Percentiles rank a stretch among this genome's conserved stretches.
phyloP scores from a whole-genome alignment of 2,329 filamentous ascomycete genomes.

The Pseudocercospora musae region DNA sequence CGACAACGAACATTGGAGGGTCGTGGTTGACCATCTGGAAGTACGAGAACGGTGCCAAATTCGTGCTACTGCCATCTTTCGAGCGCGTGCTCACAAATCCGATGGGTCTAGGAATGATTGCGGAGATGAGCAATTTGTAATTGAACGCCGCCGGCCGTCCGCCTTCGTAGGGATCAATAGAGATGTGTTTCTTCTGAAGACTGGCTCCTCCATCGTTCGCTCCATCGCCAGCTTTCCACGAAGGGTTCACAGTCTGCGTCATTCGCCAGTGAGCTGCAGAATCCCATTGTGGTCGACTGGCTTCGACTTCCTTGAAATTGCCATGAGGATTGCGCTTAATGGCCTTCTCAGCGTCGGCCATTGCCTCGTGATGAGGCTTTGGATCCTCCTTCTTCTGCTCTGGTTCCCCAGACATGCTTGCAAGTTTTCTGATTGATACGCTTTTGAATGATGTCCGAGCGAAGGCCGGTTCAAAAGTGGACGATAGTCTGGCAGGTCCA shows the following conservation, averaged over 20 bases:
- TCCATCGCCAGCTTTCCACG: conserved; percentile 65
- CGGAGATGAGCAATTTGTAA: conserved; percentile 88
- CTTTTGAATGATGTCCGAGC: neutral
- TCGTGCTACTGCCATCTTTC: conserved; percentile 62
- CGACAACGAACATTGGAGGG: conserved; percentile 74
- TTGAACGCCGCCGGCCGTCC: conserved; percentile 68
- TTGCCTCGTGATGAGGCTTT: conserved; percentile 33
- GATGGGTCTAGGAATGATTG: conserved; percentile 78
- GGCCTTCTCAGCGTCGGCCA: conserved; percentile 37
- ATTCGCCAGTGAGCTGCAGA: conserved; percentile 48
- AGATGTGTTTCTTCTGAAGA: conserved; percentile 60
- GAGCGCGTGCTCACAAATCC: conserved; percentile 59
- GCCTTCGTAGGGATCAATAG: conserved; percentile 75
- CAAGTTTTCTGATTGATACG: neutral
- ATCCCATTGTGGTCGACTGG: conserved; percentile 61
- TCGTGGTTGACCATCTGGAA: conserved; percentile 82
- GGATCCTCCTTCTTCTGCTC: conserved; percentile 27
- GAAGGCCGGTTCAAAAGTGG: neutral
- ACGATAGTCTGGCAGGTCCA: neutral
- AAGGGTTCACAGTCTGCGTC: conserved; percentile 62
- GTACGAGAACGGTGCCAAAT: conserved; percentile 86
- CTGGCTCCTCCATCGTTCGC: conserved; percentile 56
- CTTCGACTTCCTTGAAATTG: conserved; percentile 72
- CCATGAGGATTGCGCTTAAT: conserved; percentile 50
- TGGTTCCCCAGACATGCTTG: conserved; percentile 30